Evolutionary conservation across 106 monocot genomes (phyloP).

Genomic region (Posidonia australis): DNA sequence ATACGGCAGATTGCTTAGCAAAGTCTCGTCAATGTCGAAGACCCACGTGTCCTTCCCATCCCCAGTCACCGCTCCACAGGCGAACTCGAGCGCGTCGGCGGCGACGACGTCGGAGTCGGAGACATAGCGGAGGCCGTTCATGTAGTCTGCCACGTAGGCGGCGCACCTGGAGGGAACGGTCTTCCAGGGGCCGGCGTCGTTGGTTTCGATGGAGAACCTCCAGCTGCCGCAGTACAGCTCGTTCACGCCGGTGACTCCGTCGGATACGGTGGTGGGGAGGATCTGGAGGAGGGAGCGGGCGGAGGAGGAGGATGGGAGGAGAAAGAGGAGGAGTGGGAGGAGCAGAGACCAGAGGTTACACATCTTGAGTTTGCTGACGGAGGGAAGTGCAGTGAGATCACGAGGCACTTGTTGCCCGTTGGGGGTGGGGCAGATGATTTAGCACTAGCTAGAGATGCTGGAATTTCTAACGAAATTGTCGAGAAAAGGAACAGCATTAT

Average conservation of each 20-base stretch:
- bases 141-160: constrained; percentile 15
- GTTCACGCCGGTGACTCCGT: neutral
- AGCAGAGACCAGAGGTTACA: neutral
- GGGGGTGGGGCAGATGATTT: too few relatives aligned
- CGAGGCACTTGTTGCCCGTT: too few relatives aligned
- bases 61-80: neutral
- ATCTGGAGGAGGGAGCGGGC: neutral
- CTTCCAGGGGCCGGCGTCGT: constrained; percentile 17
- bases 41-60: constrained; percentile 17
- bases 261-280: neutral
- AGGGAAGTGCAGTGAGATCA: neutral
- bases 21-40: constrained; percentile 35
- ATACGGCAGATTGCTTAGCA: constrained; percentile 26
- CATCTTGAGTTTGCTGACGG: neutral
- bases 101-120: constrained; percentile 18
- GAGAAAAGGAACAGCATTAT: too few relatives aligned
- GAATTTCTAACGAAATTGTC: too few relatives aligned
- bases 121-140: constrained; percentile 18
- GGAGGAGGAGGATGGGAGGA: constrained; percentile 5
- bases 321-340: constrained; percentile 4
- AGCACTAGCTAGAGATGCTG: too few relatives aligned
- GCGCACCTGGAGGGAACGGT: constrained; percentile 12
- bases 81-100: constrained; percentile 12
- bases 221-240: constrained; percentile 23
- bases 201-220: constrained; percentile 26